A percentile compares a stretch with the other conserved stretches of the same genome.
Conservation (phyloP, 2,329 filamentous ascomycete species). For the Aureobasidium namibiae region DNA sequence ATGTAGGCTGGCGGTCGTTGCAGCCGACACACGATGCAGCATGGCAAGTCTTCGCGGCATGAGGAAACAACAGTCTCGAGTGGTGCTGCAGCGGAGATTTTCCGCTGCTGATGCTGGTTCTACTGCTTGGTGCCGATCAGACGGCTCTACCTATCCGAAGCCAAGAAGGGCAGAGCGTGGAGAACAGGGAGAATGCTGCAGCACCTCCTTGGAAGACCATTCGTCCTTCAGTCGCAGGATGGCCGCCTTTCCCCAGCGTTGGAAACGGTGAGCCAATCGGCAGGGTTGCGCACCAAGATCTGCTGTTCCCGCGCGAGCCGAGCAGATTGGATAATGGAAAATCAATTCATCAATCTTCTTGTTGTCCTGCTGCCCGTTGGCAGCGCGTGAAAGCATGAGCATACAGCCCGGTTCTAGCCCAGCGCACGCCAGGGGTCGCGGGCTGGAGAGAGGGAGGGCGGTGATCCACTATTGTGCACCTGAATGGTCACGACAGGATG, state of each 20-base stretch:
- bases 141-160: constrained; percentile 5
- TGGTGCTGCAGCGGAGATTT: constrained; percentile 6
- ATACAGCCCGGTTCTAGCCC: constrained; percentile 5
- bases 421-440: constrained; percentile 9
- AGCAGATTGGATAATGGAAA: constrained; percentile 8
- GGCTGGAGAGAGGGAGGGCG: neutral
- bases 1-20: neutral
- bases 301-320: constrained; percentile 9
- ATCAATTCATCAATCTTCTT: constrained; percentile 8
- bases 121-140: constrained; percentile 4
- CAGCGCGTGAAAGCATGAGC: neutral
- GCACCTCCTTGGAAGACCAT: neutral
- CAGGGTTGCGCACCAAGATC: constrained; percentile 11
- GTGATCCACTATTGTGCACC: constrained; percentile 1
- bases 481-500: constrained; percentile 2
- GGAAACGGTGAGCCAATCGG: constrained; percentile 8
- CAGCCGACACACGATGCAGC: neutral
- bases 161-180: neutral
- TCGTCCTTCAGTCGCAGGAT: neutral
- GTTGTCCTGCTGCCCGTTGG: constrained; percentile 8
- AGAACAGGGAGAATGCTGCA: neutral
- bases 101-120: neutral
- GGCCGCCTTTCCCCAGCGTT: neutral
- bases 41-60: constrained; percentile 1
- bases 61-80: constrained; percentile 2